Conservation (phyloP, 495 filamentous ascomycete species). For the Amphirosellinia nigrospora region DNA sequence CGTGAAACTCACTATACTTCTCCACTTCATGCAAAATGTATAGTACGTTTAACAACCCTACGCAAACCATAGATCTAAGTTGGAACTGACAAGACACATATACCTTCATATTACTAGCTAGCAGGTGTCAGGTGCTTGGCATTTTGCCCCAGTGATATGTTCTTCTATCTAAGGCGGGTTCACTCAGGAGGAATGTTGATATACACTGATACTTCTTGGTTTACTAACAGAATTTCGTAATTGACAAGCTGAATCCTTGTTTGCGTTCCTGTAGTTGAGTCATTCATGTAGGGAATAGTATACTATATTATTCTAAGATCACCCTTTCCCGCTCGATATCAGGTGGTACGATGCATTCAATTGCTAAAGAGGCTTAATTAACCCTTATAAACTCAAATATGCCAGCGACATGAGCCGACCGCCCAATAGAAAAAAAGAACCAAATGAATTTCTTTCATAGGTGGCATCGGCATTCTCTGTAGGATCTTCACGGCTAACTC, state of each 20-base stretch:
- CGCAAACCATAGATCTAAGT: not conserved
- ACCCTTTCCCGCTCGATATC: not conserved
- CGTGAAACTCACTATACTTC: not conserved
- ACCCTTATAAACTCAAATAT: not conserved
- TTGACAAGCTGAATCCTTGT: not conserved
- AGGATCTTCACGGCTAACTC: constrained; percentile 8
- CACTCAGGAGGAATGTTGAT: not conserved
- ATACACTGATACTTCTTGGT: not conserved
- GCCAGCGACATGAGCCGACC: not conserved
- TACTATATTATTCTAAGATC: not conserved
- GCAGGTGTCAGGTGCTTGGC: no score
- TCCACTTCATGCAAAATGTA: not conserved
- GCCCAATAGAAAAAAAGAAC: not conserved
- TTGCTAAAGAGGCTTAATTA: not conserved
- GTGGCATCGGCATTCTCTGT: not conserved
- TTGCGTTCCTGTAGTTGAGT: not conserved
- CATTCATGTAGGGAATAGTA: not conserved
- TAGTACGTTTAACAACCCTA: not conserved
- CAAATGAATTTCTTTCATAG: not conserved
- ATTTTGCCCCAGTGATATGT: no score
- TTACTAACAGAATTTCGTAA: not conserved
- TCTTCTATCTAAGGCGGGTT: no score
- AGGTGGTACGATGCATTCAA: constrained; percentile 1
- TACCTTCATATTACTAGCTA: no score
- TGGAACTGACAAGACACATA: no score